Evolutionary conservation across 1,284 basidiomycete species (phyloP), one percentile per base, ranked within the genome.

Genomic region (Puccinia horiana): DNA sequence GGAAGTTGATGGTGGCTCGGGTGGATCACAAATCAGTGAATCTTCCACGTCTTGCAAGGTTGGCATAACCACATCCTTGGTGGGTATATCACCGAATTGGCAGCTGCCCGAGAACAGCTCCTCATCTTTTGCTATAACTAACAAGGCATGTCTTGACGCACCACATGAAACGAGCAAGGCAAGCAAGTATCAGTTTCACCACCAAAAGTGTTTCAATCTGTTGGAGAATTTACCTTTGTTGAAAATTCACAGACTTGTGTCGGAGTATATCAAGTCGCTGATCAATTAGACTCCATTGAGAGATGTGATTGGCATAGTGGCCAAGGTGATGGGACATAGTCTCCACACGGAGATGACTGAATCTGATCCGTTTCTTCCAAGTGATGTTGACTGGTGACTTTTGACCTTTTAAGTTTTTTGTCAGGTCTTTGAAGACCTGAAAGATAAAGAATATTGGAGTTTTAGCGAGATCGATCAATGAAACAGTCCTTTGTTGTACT

Each of bases 291-390:
- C 18, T 65, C 63, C 63, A 65, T 65, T 35, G 63, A 26, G 63
- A 35, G 32, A 65, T 65, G 26, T 18, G 6, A 6, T 65, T 65
- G 8, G 63, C 29, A 42, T 35, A 65, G 26, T 65, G 63, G 32
- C 37, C 37, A n/a, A 37, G 32, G 26, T 65, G 26, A 26, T 65
- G 63, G 32, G 63, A 65, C 12, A 65, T 32, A 26, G 37, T 65
- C 63, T 65, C 63, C 63, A 65, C 32, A 35, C 23, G 63, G 8
- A 65, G 63, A 65, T 65, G 63, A n/a, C 63, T 65, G 63, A 37
- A 65, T 37, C 20, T 8, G 37, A 65, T 65, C 20, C 16, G 32
- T 37, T 37, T 2, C 37, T 26, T 65, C 63, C 63, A 65, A 26
- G 63, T 65, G 16, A 65, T 65, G 32, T 18, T 9, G n/a, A 42